Conservation (phyloP, 495 filamentous ascomycete genomes). For the Neurospora sp. region DNA sequence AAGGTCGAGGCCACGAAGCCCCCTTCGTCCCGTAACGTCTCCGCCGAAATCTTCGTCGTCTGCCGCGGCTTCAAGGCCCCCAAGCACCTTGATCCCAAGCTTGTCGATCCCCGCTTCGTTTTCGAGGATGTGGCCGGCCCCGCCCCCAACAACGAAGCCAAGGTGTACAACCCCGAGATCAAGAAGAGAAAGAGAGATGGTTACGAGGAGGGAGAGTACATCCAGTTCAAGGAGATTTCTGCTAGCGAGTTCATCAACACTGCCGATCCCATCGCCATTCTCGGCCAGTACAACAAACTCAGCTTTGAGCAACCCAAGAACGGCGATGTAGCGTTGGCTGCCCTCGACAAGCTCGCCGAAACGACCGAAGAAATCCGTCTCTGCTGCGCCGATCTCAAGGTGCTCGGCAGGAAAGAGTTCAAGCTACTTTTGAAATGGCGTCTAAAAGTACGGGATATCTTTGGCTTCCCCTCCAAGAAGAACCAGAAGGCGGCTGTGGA, state of each 20-base stretch:
- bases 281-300: conserved; percentile 76
- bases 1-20: conserved; percentile 97
- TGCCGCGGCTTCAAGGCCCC: conserved; percentile 85
- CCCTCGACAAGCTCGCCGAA: conserved; percentile 80
- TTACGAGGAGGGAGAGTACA: conserved; percentile 94
- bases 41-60: conserved; percentile 96
- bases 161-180: conserved; percentile 92
- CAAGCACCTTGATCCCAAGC: conserved; percentile 82
- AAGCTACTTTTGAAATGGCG: conserved; percentile 88
- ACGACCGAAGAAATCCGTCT: conserved; percentile 78
- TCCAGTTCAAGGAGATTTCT: conserved; percentile 77
- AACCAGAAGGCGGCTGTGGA: conserved; percentile 34
- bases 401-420: conserved; percentile 91
- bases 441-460: conserved; percentile 78
- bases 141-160: conserved; percentile 91
- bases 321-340: conserved; percentile 77
- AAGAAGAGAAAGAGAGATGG: conserved; percentile 96
- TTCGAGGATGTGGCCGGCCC: conserved; percentile 89
- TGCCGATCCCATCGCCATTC: conserved; percentile 88
- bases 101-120: conserved; percentile 81
- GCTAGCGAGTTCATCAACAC: conserved; percentile 93
- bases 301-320: conserved; percentile 66
- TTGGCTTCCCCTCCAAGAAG: conserved; percentile 76
- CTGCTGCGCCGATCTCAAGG: conserved; percentile 82
- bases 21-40: conserved; percentile 88